These are phyloP conservation scores for Cicer cuneatum DNA, from an alignment of 306 rosid genomes.

Conservation along the genomic window DNA sequence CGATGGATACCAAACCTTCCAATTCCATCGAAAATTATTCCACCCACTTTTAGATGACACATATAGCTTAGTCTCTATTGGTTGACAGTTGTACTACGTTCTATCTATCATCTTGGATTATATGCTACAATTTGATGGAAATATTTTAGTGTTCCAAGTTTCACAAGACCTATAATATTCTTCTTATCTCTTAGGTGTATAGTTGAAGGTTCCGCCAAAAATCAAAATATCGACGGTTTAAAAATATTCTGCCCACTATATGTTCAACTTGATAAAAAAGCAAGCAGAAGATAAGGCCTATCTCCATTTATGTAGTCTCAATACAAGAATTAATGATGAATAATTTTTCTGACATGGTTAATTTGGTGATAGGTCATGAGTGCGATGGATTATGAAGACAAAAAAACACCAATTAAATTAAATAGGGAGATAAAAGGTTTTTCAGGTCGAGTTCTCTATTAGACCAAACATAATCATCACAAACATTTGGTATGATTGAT, in stretches of 20 bases:
- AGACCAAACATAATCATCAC: too few species aligned
- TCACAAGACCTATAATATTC: background rate
- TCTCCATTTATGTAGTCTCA: slow-evolving; percentile 1
- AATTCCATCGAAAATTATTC: slow-evolving; percentile 39
- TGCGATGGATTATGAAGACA: background rate
- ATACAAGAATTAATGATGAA: slow-evolving; percentile 6
- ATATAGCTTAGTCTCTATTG: slow-evolving; percentile 40
- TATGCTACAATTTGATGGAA: slow-evolving; percentile 1
- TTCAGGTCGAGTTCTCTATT: too few species aligned
- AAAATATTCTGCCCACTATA: background rate
- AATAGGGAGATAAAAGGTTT: too few species aligned
- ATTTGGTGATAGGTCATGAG: background rate
- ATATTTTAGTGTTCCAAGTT: too few species aligned
- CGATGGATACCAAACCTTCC: slow-evolving; percentile 41
- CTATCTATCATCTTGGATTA: slow-evolving; percentile 3
- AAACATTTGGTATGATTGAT: too few species aligned
- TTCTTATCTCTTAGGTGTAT: slow-evolving; percentile 35
- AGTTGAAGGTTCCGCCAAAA: slow-evolving; percentile 28
- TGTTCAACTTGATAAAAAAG: slow-evolving; percentile 34
- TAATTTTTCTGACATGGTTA: slow-evolving; percentile 10
- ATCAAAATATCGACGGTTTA: background rate
- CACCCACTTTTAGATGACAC: slow-evolving; percentile 45
- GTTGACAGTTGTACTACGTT: slow-evolving; percentile 27
- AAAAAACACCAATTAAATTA: too few species aligned
- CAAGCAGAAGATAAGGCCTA: slow-evolving; percentile 8